These are phyloP conservation scores for Phytophthora sp. DNA, from an alignment of 352 stramenopile genomes.

Conservation along the genomic window DNA sequence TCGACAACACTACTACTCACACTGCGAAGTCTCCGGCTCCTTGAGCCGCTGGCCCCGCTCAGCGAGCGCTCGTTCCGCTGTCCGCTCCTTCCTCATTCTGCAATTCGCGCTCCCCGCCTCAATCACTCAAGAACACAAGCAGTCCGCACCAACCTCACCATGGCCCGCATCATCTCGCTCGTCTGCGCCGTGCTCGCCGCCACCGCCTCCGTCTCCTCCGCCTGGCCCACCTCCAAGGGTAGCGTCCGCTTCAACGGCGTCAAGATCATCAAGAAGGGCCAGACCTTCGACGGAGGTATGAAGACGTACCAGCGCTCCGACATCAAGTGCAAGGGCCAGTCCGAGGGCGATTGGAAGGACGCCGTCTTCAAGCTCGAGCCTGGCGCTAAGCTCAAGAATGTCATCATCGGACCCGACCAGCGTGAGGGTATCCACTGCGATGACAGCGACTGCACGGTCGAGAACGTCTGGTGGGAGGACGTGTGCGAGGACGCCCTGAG, in stretches of 20 bases:
- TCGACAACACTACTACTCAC: too few relatives aligned
- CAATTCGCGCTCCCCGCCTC: conserved; percentile 22
- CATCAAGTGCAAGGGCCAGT: conserved; percentile 37
- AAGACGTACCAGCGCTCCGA: conserved; percentile 61
- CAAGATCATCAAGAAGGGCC: conserved; percentile 41
- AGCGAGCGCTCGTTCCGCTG: not conserved
- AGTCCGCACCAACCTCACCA: not conserved
- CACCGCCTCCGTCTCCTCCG: conserved; percentile 14
- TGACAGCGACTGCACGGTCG: conserved; percentile 31
- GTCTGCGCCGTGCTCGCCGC: conserved; percentile 12
- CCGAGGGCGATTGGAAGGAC: conserved; percentile 15
- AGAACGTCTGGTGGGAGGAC: conserved; percentile 38
- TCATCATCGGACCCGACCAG: conserved; percentile 41
- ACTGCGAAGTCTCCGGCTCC: too few relatives aligned
- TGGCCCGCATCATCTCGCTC: conserved; percentile 16
- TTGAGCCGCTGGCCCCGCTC: too few relatives aligned
- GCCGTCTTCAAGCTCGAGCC: conserved; percentile 36
- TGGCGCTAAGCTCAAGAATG: conserved; percentile 42
- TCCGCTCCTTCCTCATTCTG: conserved; percentile 15
- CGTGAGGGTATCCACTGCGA: conserved; percentile 35
- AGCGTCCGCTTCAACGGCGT: conserved; percentile 26
- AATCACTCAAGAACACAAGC: conserved; percentile 2
- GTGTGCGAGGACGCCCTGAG: conserved; percentile 46
- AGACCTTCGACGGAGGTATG: conserved; percentile 53
- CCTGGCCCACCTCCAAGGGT: conserved; percentile 27